Percentiles rank a stretch among this genome's conserved stretches.
phyloP scores from a whole-genome alignment of 345 rosid species.

The Populus davidiana region DNA sequence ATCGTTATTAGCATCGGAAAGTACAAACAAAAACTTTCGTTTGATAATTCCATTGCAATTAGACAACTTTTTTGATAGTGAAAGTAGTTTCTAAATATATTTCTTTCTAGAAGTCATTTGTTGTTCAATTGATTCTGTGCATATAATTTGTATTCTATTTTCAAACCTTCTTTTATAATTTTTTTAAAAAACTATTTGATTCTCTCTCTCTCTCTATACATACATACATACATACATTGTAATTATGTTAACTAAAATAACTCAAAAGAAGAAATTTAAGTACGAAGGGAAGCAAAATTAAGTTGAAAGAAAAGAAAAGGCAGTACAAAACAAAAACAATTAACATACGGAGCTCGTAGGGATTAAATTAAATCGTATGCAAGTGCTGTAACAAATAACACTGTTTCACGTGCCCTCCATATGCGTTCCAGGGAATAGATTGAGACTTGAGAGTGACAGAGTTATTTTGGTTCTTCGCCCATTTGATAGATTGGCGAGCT shows the following conservation, averaged over 20 bases:
- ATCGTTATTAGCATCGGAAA: too few species aligned
- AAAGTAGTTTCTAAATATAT: too few species aligned
- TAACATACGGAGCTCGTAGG: slow-evolving; percentile 12
- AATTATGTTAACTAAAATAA: not conserved
- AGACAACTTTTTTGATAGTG: too few species aligned
- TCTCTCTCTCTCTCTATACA: too few species aligned
- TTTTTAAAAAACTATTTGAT: too few species aligned
- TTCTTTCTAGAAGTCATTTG: too few species aligned
- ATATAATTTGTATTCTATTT: too few species aligned
- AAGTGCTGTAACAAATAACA: not conserved
- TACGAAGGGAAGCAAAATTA: not conserved
- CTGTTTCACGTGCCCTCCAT: slow-evolving; percentile 21
- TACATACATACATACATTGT: too few species aligned
- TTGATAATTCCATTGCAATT: too few species aligned
- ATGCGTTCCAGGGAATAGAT: slow-evolving; percentile 27
- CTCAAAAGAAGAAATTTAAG: not conserved
- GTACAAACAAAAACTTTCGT: too few species aligned
- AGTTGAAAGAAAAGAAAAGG: not conserved
- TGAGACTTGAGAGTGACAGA: slow-evolving; percentile 23
- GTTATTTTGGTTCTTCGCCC: not conserved
- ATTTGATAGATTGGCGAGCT: not conserved
- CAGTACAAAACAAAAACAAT: not conserved
- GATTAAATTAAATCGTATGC: slow-evolving; percentile 20
- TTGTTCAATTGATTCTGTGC: too few species aligned
- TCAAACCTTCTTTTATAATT: too few species aligned